Percentiles rank a stretch among this genome's conserved stretches.
phyloP scores from a whole-genome alignment of 345 rosid species.

The Sonneratia alba region DNA sequence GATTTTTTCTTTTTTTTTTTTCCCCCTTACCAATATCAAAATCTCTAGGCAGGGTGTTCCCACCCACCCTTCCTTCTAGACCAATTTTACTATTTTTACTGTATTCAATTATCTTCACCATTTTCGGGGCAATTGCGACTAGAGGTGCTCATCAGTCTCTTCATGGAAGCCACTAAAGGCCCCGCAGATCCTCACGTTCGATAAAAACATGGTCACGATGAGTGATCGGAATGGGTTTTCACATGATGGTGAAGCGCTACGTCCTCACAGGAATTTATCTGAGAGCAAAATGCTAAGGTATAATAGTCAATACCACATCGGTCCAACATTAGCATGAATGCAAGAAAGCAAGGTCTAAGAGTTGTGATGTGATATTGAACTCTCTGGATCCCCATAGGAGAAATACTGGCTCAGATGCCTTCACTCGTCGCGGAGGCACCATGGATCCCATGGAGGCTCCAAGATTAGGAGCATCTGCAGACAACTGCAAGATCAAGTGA shows the following conservation, averaged over 20 bases:
- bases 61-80: no score
- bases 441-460: slow-evolving; percentile 42
- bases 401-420: background rate
- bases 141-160: no score
- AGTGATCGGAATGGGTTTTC: slow-evolving; percentile 75
- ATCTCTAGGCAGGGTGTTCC: no score
- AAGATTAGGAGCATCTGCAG: slow-evolving; percentile 40
- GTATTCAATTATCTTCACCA: no score
- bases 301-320: background rate
- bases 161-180: no score
- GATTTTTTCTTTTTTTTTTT: no score
- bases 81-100: no score
- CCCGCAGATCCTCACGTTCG: background rate
- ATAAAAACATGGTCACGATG: slow-evolving; percentile 75
- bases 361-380: background rate
- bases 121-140: no score
- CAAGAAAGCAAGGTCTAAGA: no score
- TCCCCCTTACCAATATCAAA: no score
- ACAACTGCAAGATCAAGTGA: slow-evolving; percentile 28
- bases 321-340: background rate
- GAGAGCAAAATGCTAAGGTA: slow-evolving; percentile 73
- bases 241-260: slow-evolving; percentile 47
- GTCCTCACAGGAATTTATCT: slow-evolving; percentile 38
- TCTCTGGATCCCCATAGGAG: background rate
- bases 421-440: slow-evolving; percentile 31